phyloP scores from a whole-genome alignment of 352 stramenopile species.

The Phytopythium chamaehyphon region DNA sequence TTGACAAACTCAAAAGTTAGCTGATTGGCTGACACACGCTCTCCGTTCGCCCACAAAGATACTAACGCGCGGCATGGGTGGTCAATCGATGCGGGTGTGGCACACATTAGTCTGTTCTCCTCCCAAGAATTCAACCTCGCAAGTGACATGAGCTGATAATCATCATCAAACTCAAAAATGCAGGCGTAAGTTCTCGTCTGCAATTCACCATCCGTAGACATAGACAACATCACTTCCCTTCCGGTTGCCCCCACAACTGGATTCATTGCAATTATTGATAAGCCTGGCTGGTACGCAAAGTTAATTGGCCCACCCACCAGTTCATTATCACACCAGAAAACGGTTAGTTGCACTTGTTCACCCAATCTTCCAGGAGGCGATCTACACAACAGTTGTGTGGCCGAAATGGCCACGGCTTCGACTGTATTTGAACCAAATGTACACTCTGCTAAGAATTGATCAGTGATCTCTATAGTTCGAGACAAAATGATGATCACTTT shows the following conservation, averaged over 20 bases:
- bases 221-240: slow-evolving; percentile 18
- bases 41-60: slow-evolving; percentile 29
- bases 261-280: slow-evolving; percentile 22
- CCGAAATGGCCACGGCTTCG: slow-evolving; percentile 4
- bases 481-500: slow-evolving; percentile 23
- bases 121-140: slow-evolving; percentile 4
- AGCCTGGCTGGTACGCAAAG: slow-evolving; percentile 24
- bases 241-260: slow-evolving; percentile 12
- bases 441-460: slow-evolving; percentile 12
- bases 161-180: slow-evolving; percentile 16
- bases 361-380: slow-evolving; percentile 10
- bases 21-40: slow-evolving; percentile 23
- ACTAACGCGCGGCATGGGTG: slow-evolving; percentile 10
- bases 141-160: slow-evolving; percentile 8
- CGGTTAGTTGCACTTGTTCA: slow-evolving; percentile 12
- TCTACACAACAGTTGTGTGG: slow-evolving; percentile 17
- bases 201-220: slow-evolving; percentile 9
- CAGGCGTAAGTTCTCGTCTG: slow-evolving; percentile 16
- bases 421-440: slow-evolving; percentile 22
- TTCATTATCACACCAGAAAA: slow-evolving; percentile 20
- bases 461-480: slow-evolving; percentile 5
- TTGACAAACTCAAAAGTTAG: slow-evolving; percentile 20
- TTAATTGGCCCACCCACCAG: slow-evolving; percentile 2
- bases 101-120: slow-evolving; percentile 7
- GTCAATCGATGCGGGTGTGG: background rate